A percentile compares a stretch with the other conserved stretches of the same genome.
Evolutionary conservation across 805 yeast species (phyloP).

Genomic region (Scheffersomyces coipomensis): DNA sequence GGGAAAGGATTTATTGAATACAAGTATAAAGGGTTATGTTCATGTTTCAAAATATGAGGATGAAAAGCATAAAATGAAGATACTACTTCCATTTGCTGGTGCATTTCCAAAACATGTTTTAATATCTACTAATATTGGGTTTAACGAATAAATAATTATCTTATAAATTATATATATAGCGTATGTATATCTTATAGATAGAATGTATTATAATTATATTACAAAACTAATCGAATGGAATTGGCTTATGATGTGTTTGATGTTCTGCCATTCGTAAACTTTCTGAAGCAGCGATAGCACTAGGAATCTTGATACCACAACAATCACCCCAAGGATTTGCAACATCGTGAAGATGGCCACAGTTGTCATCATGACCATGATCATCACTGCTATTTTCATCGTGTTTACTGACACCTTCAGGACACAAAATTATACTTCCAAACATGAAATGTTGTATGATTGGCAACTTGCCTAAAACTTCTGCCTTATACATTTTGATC

Average conservation of each 20-base stretch:
- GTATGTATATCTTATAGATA: conserved; percentile 1
- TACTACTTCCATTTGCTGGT: conserved; percentile 87
- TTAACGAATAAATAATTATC: conserved; percentile 58
- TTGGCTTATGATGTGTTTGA: conserved; percentile 28
- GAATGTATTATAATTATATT: neutral
- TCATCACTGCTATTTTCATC: conserved; percentile 20
- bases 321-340: conserved; percentile 89
- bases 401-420: conserved; percentile 55
- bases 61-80: conserved; percentile 59
- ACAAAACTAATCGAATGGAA: conserved; percentile 62
- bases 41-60: conserved; percentile 76
- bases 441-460: conserved; percentile 93
- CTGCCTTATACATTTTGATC: conserved; percentile 93
- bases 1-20: conserved; percentile 49
- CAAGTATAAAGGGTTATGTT: conserved; percentile 77
- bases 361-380: conserved; percentile 16
- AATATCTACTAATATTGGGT: conserved; percentile 75
- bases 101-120: conserved; percentile 72
- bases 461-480: conserved; percentile 86
- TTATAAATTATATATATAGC: conserved; percentile 1
- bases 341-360: conserved; percentile 17
- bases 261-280: conserved; percentile 27
- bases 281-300: conserved; percentile 88
- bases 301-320: conserved; percentile 94
- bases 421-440: conserved; percentile 68